phyloP scores from a whole-genome alignment of 176 grass and related monocot genomes.

The Puya raimondii region DNA sequence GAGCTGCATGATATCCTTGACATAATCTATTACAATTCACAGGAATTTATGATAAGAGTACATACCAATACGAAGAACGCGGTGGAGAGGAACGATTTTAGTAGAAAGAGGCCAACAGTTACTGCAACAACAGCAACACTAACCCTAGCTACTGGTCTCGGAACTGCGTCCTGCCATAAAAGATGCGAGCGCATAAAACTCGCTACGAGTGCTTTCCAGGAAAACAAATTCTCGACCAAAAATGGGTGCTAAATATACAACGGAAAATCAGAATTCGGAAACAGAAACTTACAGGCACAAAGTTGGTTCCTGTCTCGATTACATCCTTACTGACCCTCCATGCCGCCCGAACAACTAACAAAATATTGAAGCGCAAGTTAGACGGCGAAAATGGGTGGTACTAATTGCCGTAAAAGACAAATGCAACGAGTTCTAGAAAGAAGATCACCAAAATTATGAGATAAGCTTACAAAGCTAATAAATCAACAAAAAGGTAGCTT shows the following conservation, averaged over 20 bases:
- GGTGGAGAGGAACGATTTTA: slow-evolving; percentile 77
- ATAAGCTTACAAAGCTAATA: too few species aligned
- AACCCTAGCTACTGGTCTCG: slow-evolving; percentile 74
- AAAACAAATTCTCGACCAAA: neutral
- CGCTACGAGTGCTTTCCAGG: neutral
- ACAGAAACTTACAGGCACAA: slow-evolving; percentile 53
- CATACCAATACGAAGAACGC: slow-evolving; percentile 46
- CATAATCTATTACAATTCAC: neutral
- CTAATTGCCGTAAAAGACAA: neutral
- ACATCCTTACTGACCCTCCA: slow-evolving; percentile 41
- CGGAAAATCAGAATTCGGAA: neutral
- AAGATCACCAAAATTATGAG: too few species aligned
- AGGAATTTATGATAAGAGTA: neutral
- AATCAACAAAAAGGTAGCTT: too few species aligned
- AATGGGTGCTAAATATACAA: neutral
- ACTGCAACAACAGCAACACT: slow-evolving; percentile 37
- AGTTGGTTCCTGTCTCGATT: slow-evolving; percentile 47
- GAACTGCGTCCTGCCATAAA: slow-evolving; percentile 50
- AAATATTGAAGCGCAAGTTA: neutral
- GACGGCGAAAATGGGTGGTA: too few species aligned
- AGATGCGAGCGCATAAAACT: neutral
- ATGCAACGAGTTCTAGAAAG: too few species aligned
- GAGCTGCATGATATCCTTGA: neutral
- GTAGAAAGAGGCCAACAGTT: slow-evolving; percentile 39
- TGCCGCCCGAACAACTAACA: slow-evolving; percentile 53